phyloP scores from a whole-genome alignment of 257 asterid genomes.

The Solanum ahanhuiri region DNA sequence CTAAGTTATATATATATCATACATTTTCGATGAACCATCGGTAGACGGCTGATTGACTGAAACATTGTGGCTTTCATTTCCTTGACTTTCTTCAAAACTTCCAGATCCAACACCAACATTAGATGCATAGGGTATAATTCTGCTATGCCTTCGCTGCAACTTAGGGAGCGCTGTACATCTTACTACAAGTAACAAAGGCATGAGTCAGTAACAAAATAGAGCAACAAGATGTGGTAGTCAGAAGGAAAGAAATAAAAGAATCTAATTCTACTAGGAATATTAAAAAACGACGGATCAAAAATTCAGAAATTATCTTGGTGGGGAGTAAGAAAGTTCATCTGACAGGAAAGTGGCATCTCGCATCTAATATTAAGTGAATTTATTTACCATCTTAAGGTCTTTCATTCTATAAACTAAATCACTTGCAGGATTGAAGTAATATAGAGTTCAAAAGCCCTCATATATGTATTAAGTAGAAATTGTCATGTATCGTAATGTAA shows the following conservation, averaged over 20 bases:
- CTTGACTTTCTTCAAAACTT: slow-evolving; percentile 37
- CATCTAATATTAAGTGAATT: background rate
- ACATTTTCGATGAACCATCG: slow-evolving; percentile 28
- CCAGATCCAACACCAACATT: slow-evolving; percentile 50
- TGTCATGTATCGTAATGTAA: background rate
- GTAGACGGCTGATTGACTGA: slow-evolving; percentile 10
- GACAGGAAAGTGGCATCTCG: background rate
- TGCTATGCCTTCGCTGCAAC: slow-evolving; percentile 12
- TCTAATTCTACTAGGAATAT: background rate
- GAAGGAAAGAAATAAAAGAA: background rate
- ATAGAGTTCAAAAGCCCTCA: background rate
- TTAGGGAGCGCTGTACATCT: slow-evolving; percentile 18
- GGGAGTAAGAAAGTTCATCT: background rate
- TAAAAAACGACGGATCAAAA: background rate
- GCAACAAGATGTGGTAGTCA: background rate
- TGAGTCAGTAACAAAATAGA: background rate
- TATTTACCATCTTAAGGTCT: background rate
- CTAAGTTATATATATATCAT: background rate
- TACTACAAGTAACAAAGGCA: slow-evolving; percentile 7
- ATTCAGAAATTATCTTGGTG: background rate
- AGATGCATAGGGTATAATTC: slow-evolving; percentile 26
- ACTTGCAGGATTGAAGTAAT: background rate
- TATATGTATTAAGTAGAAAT: background rate
- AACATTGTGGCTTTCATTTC: slow-evolving; percentile 11
- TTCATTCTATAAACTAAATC: background rate